Evolutionary conservation across 2,329 filamentous ascomycete species (phyloP).

Genomic region (Aciculosporium take): DNA sequence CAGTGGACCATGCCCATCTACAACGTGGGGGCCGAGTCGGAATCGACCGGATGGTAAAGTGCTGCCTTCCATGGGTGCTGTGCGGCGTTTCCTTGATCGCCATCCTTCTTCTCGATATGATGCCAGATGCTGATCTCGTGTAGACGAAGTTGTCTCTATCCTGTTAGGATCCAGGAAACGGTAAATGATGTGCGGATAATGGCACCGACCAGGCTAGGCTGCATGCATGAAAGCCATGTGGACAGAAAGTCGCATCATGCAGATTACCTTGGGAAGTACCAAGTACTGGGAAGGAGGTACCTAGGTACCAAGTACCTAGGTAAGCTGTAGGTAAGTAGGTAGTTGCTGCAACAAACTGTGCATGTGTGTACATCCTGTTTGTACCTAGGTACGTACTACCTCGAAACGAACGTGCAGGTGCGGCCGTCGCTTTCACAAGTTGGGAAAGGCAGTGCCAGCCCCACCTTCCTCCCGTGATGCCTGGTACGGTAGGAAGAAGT

Average conservation of each 20-base stretch:
- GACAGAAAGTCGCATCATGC: background rate
- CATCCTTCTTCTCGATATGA: background rate
- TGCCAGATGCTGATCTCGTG: background rate
- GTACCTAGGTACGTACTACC: too few species aligned
- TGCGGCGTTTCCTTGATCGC: background rate
- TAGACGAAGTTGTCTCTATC: background rate
- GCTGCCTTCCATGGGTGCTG: background rate
- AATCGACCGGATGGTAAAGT: background rate
- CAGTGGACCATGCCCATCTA: background rate
- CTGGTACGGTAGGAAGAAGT: too few species aligned
- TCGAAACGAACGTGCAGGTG: background rate
- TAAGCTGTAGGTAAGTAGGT: background rate
- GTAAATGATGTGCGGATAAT: background rate
- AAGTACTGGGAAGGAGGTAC: too few species aligned
- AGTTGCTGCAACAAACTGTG: background rate
- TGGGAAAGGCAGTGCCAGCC: background rate
- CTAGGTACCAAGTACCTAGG: too few species aligned
- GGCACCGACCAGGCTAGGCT: background rate
- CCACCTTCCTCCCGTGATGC: background rate
- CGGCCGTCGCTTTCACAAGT: slow-evolving; percentile 1
- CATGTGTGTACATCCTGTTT: background rate
- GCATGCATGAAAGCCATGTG: background rate
- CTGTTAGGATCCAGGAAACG: too few species aligned
- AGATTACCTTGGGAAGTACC: too few species aligned
- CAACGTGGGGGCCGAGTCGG: background rate